Base-by-base conservation (phyloP, 345 rosid species). In the Boechera stricta region DNA sequence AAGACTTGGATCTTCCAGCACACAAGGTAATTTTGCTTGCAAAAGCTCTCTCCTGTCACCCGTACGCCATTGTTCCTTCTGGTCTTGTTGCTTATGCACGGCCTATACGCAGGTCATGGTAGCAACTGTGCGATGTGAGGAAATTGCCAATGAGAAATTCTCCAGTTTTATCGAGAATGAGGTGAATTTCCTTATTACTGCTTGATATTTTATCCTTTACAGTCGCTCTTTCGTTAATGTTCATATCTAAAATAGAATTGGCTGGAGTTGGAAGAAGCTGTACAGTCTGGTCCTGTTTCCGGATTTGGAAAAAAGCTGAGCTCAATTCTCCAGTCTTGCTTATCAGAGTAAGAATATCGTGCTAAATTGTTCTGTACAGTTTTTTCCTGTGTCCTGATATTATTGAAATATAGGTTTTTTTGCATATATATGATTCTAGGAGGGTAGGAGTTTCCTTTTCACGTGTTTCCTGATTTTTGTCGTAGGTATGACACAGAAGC, bases 1-100 rank as follows among this genome's bases (percentile, higher is more conserved):
- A 85, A 85, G 98, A 96, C 87, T 90, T 96, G 82, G 99, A 96
- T 79, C 94, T 96, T 79, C 98, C 98, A 49, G 99, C 99, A 12
- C 99, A 96, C 78, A 96, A 96, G 95, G 99, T 96, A 78, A 73
- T 69, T 49, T 60, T 69, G 24, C 75, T 75, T 74, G 48, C 80
- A 45, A 10, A 64, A 39, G 36, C 28, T 64, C 57, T 28, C 64
- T 13, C 5, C 28, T 29, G 2, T 38, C 51, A 52, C 7, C 9
- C 1, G 0, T 33, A 28, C 7, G 13, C 12, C 33, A 45, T 32
- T 47, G 32, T 39, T 38, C 31, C 47, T 48, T 68, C 1, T 38
- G 21, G 41, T 67, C 55, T 63, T 75, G 67, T 76, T 55, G 62
- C 66, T 51, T 72, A 65, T 63, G 49, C 18, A 33, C 44, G 70